Evolutionary conservation across 805 yeast species (phyloP).

Genomic region (Hanseniaspora thailandica): DNA sequence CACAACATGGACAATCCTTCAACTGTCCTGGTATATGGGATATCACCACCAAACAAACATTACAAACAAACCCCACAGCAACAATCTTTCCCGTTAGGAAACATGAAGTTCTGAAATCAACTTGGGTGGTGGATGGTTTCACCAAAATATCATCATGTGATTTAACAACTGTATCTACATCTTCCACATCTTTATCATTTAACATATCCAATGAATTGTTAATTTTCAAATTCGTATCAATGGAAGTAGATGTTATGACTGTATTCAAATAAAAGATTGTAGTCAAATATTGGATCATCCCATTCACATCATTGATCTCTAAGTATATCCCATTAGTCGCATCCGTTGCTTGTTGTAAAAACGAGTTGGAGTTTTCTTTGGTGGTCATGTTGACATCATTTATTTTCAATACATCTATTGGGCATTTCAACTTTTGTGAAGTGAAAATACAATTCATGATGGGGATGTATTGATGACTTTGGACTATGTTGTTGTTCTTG

Average conservation of each 20-base stretch:
- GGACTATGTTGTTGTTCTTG: slow-evolving; percentile 55
- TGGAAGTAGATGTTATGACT: slow-evolving; percentile 9
- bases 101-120: slow-evolving; percentile 91
- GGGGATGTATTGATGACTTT: slow-evolving; percentile 73
- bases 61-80: slow-evolving; percentile 88
- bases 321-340: slow-evolving; percentile 86
- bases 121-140: slow-evolving; percentile 70
- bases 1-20: slow-evolving; percentile 72
- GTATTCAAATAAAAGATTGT: slow-evolving; percentile 52
- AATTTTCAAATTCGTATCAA: slow-evolving; percentile 12
- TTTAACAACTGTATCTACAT: slow-evolving; percentile 50
- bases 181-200: neutral
- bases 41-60: slow-evolving; percentile 75
- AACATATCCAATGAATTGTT: slow-evolving; percentile 8
- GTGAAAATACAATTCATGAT: slow-evolving; percentile 93
- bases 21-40: slow-evolving; percentile 56
- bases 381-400: neutral
- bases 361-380: slow-evolving; percentile 43
- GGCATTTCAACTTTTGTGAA: slow-evolving; percentile 81
- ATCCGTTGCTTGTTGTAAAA: slow-evolving; percentile 90
- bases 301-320: slow-evolving; percentile 52
- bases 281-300: slow-evolving; percentile 67
- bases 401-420: slow-evolving; percentile 82
- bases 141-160: slow-evolving; percentile 62
- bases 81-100: slow-evolving; percentile 81